Base-by-base conservation (phyloP, 306 rosid species). In the Cicer arietinum region DNA sequence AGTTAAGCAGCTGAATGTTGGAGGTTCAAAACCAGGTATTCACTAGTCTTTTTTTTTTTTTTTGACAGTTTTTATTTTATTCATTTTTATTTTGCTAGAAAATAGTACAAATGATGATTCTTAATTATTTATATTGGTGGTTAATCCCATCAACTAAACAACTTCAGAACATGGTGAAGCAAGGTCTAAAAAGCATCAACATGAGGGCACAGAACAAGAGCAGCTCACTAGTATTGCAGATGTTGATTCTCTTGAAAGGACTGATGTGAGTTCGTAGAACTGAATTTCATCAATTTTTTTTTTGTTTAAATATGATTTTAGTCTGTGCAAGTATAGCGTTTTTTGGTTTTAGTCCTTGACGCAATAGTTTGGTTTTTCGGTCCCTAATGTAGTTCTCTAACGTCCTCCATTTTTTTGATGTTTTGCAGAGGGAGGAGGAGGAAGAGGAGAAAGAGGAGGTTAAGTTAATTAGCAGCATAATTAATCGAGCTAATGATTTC, bases 401-500 rank as follows among this genome's bases (percentile, higher is more conserved):
- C 6, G 37, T 30, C 35, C 35, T 25, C 35, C 35, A 73, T 57
- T 70, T 70, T 67, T 72, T 71, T 78, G 73, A 37, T 85, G 63
- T 80, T 66, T 81, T 80, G 73, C 84, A 94, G 92, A 74, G 66
- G 87, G 84, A 82, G 81, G 92, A 85, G 51, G 90, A 84, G 16
- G 96, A 90, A 76, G 97, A 91, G 52, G 90, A 91, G 48, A 81
- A 84, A 57, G 98, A 90, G 53, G 88, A 91, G 81, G 93, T 88
- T 69, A 92, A 90, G 73, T 83, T 90, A 71, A 90, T 89, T 57
- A 90, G 80, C 90, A 90, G 97, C 75, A 71, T 92, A 76, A 89
- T 92, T 52, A 86, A 94, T 78, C 84, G 87, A 64, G 87, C 89
- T 62, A 85, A 80, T 56, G 88, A 82, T 79, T 67, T 75, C 3